Conservation (phyloP, 2,329 filamentous ascomycete genomes). For the Tolypocladium guangdongense region DNA sequence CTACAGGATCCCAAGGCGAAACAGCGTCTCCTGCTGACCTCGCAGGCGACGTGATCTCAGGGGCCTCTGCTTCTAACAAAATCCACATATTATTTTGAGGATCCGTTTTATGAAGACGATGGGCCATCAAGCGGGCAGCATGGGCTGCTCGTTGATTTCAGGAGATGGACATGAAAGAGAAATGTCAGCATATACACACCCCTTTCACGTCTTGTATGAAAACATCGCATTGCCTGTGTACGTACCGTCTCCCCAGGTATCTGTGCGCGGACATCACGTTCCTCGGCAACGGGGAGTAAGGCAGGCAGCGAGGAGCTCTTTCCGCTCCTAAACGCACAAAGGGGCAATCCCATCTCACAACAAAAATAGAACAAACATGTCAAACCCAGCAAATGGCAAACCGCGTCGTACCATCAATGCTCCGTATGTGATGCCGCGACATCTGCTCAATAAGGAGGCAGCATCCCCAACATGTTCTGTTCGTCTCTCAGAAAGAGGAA, state of each 20-base stretch:
- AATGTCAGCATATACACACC: neutral
- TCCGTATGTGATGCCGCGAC: neutral
- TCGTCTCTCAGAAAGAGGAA: conserved; percentile 25
- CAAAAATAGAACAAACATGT: neutral
- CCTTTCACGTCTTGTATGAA: neutral
- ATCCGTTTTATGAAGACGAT: neutral
- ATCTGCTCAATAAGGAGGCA: neutral
- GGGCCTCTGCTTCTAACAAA: accelerated
- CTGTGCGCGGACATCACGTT: neutral
- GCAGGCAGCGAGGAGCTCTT: neutral
- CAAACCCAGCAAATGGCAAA: neutral
- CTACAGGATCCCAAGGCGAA: conserved; percentile 48
- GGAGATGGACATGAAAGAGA: neutral
- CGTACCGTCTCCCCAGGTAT: neutral
- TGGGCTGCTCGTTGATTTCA: neutral
- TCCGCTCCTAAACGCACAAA: neutral
- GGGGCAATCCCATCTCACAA: neutral
- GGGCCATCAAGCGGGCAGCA: neutral
- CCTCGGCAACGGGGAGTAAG: neutral
- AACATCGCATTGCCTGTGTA: neutral
- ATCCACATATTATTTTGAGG: too few relatives aligned
- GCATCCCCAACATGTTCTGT: conserved; percentile 21
- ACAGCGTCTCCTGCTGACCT: conserved; percentile 35
- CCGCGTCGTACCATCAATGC: neutral
- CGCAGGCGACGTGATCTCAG: conserved; percentile 11